These are phyloP conservation scores for Fusarium robinianum DNA, from an alignment of 2,329 filamentous ascomycete species.

Conservation along the genomic window DNA sequence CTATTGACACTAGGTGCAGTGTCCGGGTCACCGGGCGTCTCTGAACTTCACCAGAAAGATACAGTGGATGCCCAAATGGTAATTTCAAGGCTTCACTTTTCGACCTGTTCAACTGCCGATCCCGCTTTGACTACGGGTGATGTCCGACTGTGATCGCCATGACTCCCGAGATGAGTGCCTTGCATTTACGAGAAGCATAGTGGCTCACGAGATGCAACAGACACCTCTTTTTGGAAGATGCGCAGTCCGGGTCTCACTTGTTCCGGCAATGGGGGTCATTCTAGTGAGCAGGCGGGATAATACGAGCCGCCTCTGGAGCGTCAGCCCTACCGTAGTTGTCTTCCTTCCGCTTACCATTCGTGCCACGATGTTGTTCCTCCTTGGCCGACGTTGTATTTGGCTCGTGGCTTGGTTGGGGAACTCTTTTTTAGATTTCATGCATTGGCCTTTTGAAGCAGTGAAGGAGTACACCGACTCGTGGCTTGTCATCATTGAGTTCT, in stretches of 20 bases:
- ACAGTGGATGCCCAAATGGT: not conserved
- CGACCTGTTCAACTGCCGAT: constrained; percentile 8
- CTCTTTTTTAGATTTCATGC: too few relatives aligned
- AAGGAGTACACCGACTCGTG: too few relatives aligned
- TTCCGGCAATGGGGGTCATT: constrained; percentile 10
- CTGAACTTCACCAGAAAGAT: constrained; percentile 11
- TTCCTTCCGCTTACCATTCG: too few relatives aligned
- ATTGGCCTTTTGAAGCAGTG: too few relatives aligned
- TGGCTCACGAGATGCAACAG: constrained; percentile 14
- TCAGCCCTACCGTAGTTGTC: too few relatives aligned
- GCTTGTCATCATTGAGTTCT: too few relatives aligned
- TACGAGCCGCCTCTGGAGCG: too few relatives aligned
- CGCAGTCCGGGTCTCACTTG: constrained; percentile 9
- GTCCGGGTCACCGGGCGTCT: constrained; percentile 1
- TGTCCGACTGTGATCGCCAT: not conserved
- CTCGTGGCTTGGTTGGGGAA: too few relatives aligned
- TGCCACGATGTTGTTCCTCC: too few relatives aligned
- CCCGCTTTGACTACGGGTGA: constrained; percentile 2
- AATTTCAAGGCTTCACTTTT: constrained; percentile 8
- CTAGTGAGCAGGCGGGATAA: constrained; percentile 9
- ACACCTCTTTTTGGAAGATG: constrained; percentile 5
- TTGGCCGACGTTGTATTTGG: too few relatives aligned
- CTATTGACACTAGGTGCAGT: constrained; percentile 20
- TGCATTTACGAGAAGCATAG: too few relatives aligned
- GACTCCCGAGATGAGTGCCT: too few relatives aligned